These are phyloP conservation scores for Coemansia sp. DNA, from an alignment of 192 early-diverging fungal genomes.

Conservation along the genomic window DNA sequence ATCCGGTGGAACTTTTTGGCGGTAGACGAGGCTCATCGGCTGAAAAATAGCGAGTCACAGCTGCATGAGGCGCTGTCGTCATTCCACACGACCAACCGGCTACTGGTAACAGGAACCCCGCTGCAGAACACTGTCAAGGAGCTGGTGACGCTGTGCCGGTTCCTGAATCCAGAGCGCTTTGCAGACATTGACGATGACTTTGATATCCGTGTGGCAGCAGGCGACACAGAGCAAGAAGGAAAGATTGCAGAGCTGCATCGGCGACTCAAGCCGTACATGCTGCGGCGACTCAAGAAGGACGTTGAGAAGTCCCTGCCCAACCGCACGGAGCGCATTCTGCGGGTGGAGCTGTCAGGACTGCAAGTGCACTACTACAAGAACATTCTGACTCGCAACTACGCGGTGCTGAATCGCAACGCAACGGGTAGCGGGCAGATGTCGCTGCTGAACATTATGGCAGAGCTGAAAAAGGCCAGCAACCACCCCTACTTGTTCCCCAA, in stretches of 20 bases:
- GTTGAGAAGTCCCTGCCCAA: constrained; percentile 95
- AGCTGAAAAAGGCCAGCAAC: constrained; percentile 96
- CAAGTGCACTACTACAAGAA: constrained; percentile 94
- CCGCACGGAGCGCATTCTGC: constrained; percentile 93
- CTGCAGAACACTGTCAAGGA: constrained; percentile 97
- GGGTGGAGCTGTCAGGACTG: constrained; percentile 86
- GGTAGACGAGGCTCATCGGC: constrained; percentile 96
- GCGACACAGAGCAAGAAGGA: constrained; percentile 68
- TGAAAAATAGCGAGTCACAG: constrained; percentile 94
- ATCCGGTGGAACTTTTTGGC: constrained; percentile 93
- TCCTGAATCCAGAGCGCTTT: constrained; percentile 91
- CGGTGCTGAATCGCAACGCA: constrained; percentile 72
- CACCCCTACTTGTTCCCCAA: constrained; percentile 90
- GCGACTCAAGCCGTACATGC: constrained; percentile 83
- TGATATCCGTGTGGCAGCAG: constrained; percentile 57
- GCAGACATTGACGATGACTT: constrained; percentile 79
- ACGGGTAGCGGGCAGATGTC: constrained; percentile 66
- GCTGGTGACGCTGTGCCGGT: constrained; percentile 83
- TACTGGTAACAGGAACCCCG: constrained; percentile 98
- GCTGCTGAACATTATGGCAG: constrained; percentile 91
- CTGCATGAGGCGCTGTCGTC: constrained; percentile 87
- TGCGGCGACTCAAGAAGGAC: constrained; percentile 95
- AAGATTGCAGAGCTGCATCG: constrained; percentile 86
- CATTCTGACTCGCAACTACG: constrained; percentile 92
- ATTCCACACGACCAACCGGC: constrained; percentile 84